A percentile compares a stretch with the other conserved stretches of the same genome.
Conservation (phyloP, 78 protist species). For the Reticulomyxa filosa region DNA sequence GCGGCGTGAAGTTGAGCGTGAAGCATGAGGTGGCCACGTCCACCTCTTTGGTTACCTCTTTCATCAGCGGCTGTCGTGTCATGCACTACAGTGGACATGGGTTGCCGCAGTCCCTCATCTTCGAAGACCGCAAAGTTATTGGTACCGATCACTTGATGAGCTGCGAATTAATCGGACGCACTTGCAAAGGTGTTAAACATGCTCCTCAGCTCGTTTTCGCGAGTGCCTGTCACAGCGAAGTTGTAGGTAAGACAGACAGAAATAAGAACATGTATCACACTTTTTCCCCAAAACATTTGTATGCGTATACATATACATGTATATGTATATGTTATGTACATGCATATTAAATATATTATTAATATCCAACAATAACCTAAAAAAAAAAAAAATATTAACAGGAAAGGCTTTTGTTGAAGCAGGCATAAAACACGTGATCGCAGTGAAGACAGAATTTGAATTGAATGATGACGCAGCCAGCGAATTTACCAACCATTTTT, state of each 20-base stretch:
- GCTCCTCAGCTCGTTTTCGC: slow-evolving; percentile 3
- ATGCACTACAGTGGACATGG: slow-evolving; percentile 2
- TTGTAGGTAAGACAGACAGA: no score
- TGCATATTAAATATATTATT: no score
- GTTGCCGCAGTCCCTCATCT: not conserved
- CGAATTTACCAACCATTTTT: not conserved
- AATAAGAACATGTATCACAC: no score
- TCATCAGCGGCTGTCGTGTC: not conserved
- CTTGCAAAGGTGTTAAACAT: not conserved
- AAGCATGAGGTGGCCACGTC: not conserved
- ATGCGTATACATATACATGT: no score
- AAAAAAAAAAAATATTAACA: no score
- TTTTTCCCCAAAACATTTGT: no score
- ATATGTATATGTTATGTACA: no score
- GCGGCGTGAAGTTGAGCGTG: not conserved
- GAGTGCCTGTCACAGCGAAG: not conserved
- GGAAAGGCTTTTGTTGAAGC: not conserved
- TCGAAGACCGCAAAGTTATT: not conserved
- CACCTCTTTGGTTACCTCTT: not conserved
- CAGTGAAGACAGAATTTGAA: not conserved
- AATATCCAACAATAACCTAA: no score
- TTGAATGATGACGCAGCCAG: not conserved
- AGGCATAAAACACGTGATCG: slow-evolving; percentile 2
- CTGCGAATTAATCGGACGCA: not conserved
- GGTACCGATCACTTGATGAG: not conserved